A percentile compares a stretch with the other conserved stretches of the same genome.
Evolutionary conservation across 768 basidiomycete genomes (phyloP).

Genomic region (Butyriboletus loyo): DNA sequence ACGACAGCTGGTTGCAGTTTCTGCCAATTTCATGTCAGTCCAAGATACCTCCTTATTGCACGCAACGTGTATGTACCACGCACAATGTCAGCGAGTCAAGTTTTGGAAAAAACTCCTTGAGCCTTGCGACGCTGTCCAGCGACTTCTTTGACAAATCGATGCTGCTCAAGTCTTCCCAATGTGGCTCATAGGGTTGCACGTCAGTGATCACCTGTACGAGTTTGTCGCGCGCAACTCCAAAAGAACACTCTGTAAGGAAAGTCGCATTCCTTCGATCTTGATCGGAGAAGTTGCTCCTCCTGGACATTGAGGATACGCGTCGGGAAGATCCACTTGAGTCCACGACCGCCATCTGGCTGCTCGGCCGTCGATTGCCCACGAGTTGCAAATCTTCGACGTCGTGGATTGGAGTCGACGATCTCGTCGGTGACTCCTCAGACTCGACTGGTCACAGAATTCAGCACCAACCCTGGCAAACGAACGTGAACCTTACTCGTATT

Average conservation of each 20-base stretch:
- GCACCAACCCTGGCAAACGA: conserved; percentile 1
- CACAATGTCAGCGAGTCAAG: conserved; percentile 76
- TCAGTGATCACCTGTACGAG: conserved; percentile 93
- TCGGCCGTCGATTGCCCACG: conserved; percentile 41
- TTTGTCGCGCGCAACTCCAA: conserved; percentile 88
- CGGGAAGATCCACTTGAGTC: conserved; percentile 31
- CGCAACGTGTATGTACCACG: conserved; percentile 32
- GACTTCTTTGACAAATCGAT: conserved; percentile 69
- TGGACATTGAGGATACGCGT: conserved; percentile 45
- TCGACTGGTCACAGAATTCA: conserved; percentile 22
- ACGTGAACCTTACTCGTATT: conserved; percentile 56
- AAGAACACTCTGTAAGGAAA: conserved; percentile 95
- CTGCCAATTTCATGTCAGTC: conserved; percentile 37
- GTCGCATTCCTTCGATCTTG: conserved; percentile 47
- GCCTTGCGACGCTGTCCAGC: conserved; percentile 61
- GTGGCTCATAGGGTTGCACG: conserved; percentile 88
- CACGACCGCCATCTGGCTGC: conserved; percentile 25
- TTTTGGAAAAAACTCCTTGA: conserved; percentile 88
- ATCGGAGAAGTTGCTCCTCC: conserved; percentile 36
- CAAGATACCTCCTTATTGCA: background rate
- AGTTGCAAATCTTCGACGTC: conserved; percentile 48
- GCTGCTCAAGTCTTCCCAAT: conserved; percentile 79
- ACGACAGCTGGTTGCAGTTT: conserved; percentile 70
- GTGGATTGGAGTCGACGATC: conserved; percentile 45
- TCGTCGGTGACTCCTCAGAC: conserved; percentile 55